A percentile compares a stretch with the other conserved stretches of the same genome.
phyloP scores from a whole-genome alignment of 257 asterid species.

The Nicotiana paniculata region DNA sequence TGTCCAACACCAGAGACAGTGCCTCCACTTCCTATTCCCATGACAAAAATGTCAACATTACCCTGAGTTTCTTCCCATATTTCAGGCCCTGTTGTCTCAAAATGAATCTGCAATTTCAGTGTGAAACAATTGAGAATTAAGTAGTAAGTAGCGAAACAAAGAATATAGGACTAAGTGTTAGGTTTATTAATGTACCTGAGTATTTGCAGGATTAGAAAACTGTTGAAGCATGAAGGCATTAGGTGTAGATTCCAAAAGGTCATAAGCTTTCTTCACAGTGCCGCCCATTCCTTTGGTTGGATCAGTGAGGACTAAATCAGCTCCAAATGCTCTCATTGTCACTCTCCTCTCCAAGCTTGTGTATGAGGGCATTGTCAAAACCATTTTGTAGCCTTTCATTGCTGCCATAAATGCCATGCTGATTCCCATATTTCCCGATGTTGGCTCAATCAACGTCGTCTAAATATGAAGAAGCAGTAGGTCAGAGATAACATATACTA shows the following conservation, averaged over 20 bases:
- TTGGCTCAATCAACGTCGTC: conserved; percentile 95
- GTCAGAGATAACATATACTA: not conserved
- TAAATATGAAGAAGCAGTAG: conserved; percentile 3
- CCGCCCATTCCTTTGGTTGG: conserved; percentile 98
- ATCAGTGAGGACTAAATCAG: conserved; percentile 80
- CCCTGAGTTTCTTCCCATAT: conserved; percentile 97
- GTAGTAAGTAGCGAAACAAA: too few species aligned
- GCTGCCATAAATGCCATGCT: conserved; percentile 99
- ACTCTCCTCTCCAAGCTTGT: conserved; percentile 96
- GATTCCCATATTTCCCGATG: conserved; percentile 98
- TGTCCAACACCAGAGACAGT: conserved; percentile 96
- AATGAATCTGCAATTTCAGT: conserved; percentile 51
- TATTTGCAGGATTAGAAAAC: conserved; percentile 86
- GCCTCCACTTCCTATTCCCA: conserved; percentile 99
- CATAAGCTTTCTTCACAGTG: conserved; percentile 79
- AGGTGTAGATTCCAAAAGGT: conserved; percentile 66
- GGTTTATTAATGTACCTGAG: conserved; percentile 18
- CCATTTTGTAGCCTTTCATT: conserved; percentile 94
- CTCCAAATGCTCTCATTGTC: conserved; percentile 91
- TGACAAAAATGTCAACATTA: conserved; percentile 77
- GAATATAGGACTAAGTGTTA: not conserved
- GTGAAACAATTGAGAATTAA: not conserved
- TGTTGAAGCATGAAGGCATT: conserved; percentile 94
- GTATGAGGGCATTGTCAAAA: conserved; percentile 96
- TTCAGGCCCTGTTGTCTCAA: conserved; percentile 98